Evolutionary conservation across 129 eudicot species (phyloP).

Genomic region (Flaveria linearis): DNA sequence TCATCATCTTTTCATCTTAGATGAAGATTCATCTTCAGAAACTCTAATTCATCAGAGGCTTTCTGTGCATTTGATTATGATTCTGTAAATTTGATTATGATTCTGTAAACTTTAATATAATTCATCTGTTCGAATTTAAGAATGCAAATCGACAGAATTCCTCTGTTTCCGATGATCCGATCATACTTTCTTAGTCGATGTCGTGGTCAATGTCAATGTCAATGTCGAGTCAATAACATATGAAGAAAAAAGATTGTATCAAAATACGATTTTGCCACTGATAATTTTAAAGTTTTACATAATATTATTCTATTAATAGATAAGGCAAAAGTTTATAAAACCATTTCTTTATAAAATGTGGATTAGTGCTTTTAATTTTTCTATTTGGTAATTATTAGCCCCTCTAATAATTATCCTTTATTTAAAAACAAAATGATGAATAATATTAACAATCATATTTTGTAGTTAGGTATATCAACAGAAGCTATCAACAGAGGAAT

Average conservation of each 20-base stretch:
- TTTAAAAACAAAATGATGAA: no score
- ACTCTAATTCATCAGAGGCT: neutral
- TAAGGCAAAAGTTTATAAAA: neutral
- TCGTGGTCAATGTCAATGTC: slow-evolving; percentile 22
- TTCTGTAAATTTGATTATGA: neutral
- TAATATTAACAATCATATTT: no score
- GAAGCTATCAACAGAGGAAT: no score
- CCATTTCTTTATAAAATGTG: neutral
- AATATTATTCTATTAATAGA: no score
- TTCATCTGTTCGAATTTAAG: neutral
- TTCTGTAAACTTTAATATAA: neutral
- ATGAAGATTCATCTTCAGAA: slow-evolving; percentile 17
- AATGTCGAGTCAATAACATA: slow-evolving; percentile 29
- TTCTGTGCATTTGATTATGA: neutral
- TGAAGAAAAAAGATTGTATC: slow-evolving; percentile 17
- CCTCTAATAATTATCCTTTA: neutral
- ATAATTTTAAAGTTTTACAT: neutral
- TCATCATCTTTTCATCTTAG: slow-evolving; percentile 6
- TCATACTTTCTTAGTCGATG: neutral
- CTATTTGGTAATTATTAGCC: neutral
- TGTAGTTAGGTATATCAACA: no score
- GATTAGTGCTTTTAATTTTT: slow-evolving; percentile 1
- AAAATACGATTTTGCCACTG: slow-evolving; percentile 28
- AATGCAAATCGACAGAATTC: slow-evolving; percentile 20
- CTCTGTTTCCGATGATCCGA: slow-evolving; percentile 5